These are phyloP conservation scores for Eutypella sp. DNA, from an alignment of 2,329 filamentous ascomycete genomes.

Conservation along the genomic window DNA sequence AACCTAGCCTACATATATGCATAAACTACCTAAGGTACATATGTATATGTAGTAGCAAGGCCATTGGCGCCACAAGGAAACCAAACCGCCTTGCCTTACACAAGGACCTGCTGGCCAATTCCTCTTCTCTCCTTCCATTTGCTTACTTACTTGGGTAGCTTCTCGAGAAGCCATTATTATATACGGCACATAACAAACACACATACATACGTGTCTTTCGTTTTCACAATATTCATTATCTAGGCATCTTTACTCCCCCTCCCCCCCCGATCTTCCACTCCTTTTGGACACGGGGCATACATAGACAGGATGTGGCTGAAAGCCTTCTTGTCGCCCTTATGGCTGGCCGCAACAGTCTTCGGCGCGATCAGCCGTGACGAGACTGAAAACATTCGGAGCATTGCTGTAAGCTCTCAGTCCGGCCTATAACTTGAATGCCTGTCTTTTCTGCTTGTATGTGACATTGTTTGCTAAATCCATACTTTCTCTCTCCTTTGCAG, in stretches of 20 bases:
- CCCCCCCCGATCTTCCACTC: conserved; percentile 7
- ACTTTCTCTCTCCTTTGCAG: conserved; percentile 39
- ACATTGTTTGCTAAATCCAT: conserved; percentile 11
- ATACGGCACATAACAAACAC: too few species aligned
- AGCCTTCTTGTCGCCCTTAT: conserved; percentile 27
- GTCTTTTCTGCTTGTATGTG: too few species aligned
- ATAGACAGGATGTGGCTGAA: conserved; percentile 29
- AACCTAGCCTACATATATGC: too few species aligned
- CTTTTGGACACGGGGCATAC: too few species aligned
- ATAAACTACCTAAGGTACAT: conserved; percentile 4
- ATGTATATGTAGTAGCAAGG: conserved; percentile 1
- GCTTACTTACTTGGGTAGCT: too few species aligned
- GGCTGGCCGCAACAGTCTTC: conserved; percentile 33
- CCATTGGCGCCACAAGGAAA: conserved; percentile 13
- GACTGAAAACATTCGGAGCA: conserved; percentile 52
- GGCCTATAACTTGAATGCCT: too few species aligned
- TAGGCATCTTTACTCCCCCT: conserved; percentile 7
- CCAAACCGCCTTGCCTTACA: too few species aligned
- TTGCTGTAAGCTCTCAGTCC: conserved; percentile 58
- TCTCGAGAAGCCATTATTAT: too few species aligned
- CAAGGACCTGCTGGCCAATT: conserved; percentile 6
- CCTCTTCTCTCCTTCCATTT: conserved; percentile 6
- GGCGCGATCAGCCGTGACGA: conserved; percentile 40
- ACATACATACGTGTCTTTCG: conserved; percentile 10
- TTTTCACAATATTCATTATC: conserved; percentile 8